Conservation (phyloP, 352 stramenopile genomes). For the Phytophthora constricta region DNA sequence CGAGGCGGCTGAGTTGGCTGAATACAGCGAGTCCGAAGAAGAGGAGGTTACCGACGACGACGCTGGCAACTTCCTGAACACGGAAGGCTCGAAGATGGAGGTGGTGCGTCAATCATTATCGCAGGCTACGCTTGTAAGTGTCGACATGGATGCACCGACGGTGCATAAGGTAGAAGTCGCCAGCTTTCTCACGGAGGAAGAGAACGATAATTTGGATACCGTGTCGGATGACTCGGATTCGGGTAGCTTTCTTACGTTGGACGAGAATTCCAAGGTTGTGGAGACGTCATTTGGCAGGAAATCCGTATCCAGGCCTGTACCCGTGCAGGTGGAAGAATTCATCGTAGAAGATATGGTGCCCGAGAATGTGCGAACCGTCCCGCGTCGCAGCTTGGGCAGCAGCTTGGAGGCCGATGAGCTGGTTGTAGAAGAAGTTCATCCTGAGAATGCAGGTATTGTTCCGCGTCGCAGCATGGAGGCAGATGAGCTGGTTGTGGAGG, state of each 20-base stretch:
- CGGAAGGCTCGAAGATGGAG: conserved; percentile 25
- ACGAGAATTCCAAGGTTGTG: conserved; percentile 56
- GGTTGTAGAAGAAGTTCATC: conserved; percentile 36
- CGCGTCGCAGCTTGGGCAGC: conserved; percentile 34
- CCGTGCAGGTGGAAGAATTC: conserved; percentile 50
- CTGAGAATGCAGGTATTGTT: conserved; percentile 30
- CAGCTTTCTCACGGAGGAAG: conserved; percentile 56
- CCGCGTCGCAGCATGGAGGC: conserved; percentile 16
- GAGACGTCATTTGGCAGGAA: conserved; percentile 37
- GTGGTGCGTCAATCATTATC: conserved; percentile 29
- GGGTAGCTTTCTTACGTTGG: conserved; percentile 46
- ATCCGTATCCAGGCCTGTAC: conserved; percentile 13
- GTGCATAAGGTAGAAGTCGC: conserved; percentile 55
- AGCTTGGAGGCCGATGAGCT: conserved; percentile 31
- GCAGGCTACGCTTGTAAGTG: conserved; percentile 30
- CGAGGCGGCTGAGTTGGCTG: conserved; percentile 40
- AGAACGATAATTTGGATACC: conserved; percentile 40
- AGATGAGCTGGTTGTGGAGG: conserved; percentile 24
- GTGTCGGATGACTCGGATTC: conserved; percentile 47
- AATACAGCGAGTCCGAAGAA: conserved; percentile 40
- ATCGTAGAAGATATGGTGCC: conserved; percentile 62
- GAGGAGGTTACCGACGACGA: conserved; percentile 29
- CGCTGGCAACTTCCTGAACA: conserved; percentile 44
- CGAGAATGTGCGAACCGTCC: conserved; percentile 32
- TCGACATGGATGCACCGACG: conserved; percentile 35